Base-by-base conservation (phyloP, 2,329 filamentous ascomycete species). In the Beauveria varroae region DNA sequence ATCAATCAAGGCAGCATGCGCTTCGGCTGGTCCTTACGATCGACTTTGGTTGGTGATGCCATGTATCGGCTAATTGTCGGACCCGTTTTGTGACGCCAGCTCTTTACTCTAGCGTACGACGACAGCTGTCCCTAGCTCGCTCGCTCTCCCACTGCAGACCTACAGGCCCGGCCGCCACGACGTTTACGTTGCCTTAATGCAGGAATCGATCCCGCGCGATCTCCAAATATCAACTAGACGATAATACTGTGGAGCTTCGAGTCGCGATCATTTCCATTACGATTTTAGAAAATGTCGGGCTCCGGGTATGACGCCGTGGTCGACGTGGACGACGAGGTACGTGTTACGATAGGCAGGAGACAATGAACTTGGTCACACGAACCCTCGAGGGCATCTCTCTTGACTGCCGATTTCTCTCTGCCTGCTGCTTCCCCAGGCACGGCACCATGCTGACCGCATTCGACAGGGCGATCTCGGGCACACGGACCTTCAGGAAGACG, bases 261-360 rank as follows among this genome's bases (percentile, higher is more conserved):
- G 22, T 14, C 18, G 6, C 12, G 20, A n/a, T 41, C 2, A 12
- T 3, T 51, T 50, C 7, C 5, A 30, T 22, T 24, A 34, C 30
- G 9, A 18, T 37, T 26, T n/a, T 3, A 6, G 5, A 70, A 79
- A 68, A 93, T 93, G 89, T 85, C 90, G 62, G 89, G 90, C 74
- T 83, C 90, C 72, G 93, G 93, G 68, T 99, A 99, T 75, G 95
- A 99, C 80, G 95, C 96, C 64, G 93, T 99, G 67, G 95, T 99
- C 63, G 95, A 99, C 70, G 88, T 98, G 61, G 95, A 99, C 74
- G 91, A 95, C 71, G 95, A 98, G 84, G 92, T 96, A 72, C 40
- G 57, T 60, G 49, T 53, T n/a, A 26, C 40, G 5, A 52, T 52
- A 14, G 14, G 12, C 28, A 60, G 6, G 49, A 22, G 24, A 24